Conservation (phyloP, 2,329 filamentous ascomycete genomes). For the Phaeoacremonium minimum region DNA sequence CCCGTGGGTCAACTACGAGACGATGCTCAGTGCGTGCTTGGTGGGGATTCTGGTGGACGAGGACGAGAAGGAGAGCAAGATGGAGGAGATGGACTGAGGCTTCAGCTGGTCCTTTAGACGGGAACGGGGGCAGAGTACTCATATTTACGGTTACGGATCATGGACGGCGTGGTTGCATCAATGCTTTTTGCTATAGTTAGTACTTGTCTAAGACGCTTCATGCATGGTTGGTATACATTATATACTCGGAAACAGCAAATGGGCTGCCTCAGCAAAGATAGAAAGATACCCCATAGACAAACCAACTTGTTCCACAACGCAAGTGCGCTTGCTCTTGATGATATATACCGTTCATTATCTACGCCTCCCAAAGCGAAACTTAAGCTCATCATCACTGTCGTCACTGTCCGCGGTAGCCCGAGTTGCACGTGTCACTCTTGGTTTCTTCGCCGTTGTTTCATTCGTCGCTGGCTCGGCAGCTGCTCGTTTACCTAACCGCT, state of each 20-base stretch:
- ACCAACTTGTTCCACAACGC: neutral
- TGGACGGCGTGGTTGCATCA: too few relatives aligned
- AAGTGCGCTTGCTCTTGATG: too few relatives aligned
- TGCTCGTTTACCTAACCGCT: slow-evolving; percentile 24
- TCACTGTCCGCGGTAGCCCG: slow-evolving; percentile 17
- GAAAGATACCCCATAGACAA: slow-evolving; percentile 1
- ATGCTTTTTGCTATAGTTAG: too few relatives aligned
- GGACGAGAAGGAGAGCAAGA: slow-evolving; percentile 35
- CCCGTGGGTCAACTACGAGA: slow-evolving; percentile 70
- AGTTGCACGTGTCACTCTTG: slow-evolving; percentile 16
- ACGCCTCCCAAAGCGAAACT: slow-evolving; percentile 54
- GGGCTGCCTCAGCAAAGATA: neutral
- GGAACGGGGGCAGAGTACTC: too few relatives aligned
- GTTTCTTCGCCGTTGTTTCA: slow-evolving; percentile 29
- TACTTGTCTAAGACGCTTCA: too few relatives aligned
- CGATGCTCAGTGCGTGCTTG: slow-evolving; percentile 61
- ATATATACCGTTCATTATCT: too few relatives aligned
- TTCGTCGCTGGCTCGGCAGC: slow-evolving; percentile 24
- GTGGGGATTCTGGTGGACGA: slow-evolving; percentile 62
- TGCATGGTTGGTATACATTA: too few relatives aligned
- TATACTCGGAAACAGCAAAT: too few relatives aligned
- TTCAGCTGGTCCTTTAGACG: too few relatives aligned
- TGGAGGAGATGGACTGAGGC: slow-evolving; percentile 58
- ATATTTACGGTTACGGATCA: too few relatives aligned
- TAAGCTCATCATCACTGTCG: slow-evolving; percentile 52